These are phyloP conservation scores for Linnemannia elongata DNA, from an alignment of 192 early-diverging fungal species.

Conservation along the genomic window DNA sequence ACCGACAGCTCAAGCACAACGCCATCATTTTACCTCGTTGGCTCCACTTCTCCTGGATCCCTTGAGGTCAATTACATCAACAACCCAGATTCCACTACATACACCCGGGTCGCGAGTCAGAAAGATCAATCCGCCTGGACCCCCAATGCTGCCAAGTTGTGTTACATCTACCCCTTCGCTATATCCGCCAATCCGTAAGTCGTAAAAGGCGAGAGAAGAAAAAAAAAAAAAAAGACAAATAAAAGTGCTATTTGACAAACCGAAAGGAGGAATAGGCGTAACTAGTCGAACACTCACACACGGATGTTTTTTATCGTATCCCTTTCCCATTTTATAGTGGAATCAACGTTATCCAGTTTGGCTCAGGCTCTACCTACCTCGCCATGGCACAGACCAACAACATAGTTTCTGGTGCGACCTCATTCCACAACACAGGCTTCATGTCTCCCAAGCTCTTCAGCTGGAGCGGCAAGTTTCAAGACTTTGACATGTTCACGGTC, in stretches of 20 bases:
- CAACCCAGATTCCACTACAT: background rate
- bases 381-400: background rate
- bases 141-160: background rate
- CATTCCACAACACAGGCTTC: background rate
- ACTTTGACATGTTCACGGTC: background rate
- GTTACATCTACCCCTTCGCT: background rate
- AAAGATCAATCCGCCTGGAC: background rate
- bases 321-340: background rate
- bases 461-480: background rate
- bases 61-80: background rate
- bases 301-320: too few species aligned
- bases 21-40: background rate
- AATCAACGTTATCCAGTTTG: background rate
- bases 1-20: background rate
- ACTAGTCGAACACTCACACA: too few species aligned
- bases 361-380: background rate
- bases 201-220: too few species aligned
- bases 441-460: background rate
- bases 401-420: background rate
- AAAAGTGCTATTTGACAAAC: too few species aligned
- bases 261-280: too few species aligned
- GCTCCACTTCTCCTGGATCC: background rate
- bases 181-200: background rate
- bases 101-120: background rate
- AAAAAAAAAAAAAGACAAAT: too few species aligned